These are phyloP conservation scores for Trypanosoma conorhini DNA, from an alignment of 208 protist species.

Conservation along the genomic window DNA sequence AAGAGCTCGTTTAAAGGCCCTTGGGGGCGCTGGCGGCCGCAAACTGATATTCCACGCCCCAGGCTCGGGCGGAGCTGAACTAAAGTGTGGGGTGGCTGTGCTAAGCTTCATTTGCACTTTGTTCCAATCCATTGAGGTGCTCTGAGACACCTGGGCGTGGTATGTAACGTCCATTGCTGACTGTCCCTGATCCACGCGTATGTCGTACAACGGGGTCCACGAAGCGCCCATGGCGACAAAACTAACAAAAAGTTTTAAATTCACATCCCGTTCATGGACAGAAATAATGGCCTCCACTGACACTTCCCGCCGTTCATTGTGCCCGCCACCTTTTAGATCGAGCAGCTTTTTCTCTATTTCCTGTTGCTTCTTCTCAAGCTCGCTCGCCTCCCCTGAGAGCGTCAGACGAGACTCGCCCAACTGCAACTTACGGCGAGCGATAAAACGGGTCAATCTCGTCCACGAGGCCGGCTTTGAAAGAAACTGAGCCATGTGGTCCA, in stretches of 20 bases:
- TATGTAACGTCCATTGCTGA: conserved; percentile 47
- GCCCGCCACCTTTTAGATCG: conserved; percentile 11
- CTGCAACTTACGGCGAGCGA: conserved; percentile 12
- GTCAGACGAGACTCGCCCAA: neutral
- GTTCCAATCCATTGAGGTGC: conserved; percentile 51
- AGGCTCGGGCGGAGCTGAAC: conserved; percentile 35
- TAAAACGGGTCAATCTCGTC: neutral
- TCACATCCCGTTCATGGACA: conserved; percentile 5
- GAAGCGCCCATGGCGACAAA: conserved; percentile 42
- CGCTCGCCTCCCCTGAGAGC: neutral
- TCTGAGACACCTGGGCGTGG: conserved; percentile 47
- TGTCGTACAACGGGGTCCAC: conserved; percentile 51
- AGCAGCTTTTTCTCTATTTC: conserved; percentile 24
- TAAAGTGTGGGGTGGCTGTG: conserved; percentile 48
- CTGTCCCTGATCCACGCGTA: conserved; percentile 37
- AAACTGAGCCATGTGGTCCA: conserved; percentile 6
- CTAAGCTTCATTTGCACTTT: conserved; percentile 49
- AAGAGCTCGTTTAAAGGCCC: neutral
- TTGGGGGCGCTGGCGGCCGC: conserved; percentile 5
- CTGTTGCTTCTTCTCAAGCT: neutral
- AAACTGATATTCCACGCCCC: conserved; percentile 37
- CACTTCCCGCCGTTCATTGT: conserved; percentile 1
- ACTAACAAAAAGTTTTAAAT: conserved; percentile 38
- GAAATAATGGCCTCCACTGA: conserved; percentile 16
- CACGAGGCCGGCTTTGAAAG: conserved; percentile 8